These are phyloP conservation scores for Ceratocystis harringtonii DNA, from an alignment of 2,329 filamentous ascomycete genomes.

Conservation along the genomic window DNA sequence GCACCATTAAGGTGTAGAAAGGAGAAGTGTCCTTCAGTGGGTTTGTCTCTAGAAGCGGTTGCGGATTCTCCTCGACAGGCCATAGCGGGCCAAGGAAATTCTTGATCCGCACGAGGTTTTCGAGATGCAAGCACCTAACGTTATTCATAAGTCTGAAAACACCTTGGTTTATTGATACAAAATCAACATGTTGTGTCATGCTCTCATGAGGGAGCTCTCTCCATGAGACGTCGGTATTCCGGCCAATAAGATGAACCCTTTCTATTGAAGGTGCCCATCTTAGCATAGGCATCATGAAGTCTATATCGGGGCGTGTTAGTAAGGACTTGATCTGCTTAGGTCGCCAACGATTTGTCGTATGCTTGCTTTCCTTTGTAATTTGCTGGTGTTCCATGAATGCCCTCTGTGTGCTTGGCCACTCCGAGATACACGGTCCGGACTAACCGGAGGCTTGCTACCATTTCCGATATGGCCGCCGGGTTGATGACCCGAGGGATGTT, in stretches of 20 bases:
- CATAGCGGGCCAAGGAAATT: conserved; percentile 19
- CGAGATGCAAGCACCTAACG: conserved; percentile 17
- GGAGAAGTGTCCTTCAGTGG: neutral
- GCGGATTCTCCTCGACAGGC: conserved; percentile 17
- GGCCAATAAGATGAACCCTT: conserved; percentile 16
- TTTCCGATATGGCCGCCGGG: conserved; percentile 19
- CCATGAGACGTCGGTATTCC: conserved; percentile 20
- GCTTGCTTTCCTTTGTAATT: conserved; percentile 3
- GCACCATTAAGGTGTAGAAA: conserved; percentile 16
- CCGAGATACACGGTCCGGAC: conserved; percentile 17
- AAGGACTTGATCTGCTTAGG: neutral
- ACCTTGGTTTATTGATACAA: conserved; percentile 15
- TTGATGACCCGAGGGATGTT: conserved; percentile 18
- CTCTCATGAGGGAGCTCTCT: conserved; percentile 19
- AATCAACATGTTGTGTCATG: conserved; percentile 18
- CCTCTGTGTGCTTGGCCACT: conserved; percentile 17
- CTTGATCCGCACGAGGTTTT: conserved; percentile 19
- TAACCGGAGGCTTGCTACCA: conserved; percentile 18
- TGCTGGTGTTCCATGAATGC: neutral
- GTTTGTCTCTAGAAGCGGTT: conserved; percentile 14
- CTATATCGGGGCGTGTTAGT: conserved; percentile 4
- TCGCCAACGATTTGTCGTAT: neutral
- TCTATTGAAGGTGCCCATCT: conserved; percentile 19
- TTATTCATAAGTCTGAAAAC: conserved; percentile 17
- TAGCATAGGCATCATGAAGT: conserved; percentile 17